A percentile compares a stretch with the other conserved stretches of the same genome.
These are phyloP conservation scores for Nicotiana obtusifolia DNA, from an alignment of 257 asterid species.

Conservation along the genomic window DNA sequence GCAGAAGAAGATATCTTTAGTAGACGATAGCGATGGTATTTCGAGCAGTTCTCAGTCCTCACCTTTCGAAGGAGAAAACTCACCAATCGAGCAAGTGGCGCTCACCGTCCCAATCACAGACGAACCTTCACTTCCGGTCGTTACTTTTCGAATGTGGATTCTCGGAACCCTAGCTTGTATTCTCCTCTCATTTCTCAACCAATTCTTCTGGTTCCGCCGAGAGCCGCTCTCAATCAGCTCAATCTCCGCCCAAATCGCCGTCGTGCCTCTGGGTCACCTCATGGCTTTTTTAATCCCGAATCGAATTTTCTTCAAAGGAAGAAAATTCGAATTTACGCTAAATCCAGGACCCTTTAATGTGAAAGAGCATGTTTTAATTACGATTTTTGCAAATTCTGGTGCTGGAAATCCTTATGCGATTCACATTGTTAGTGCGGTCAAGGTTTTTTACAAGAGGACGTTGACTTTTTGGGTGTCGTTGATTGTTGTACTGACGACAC, in stretches of 20 bases:
- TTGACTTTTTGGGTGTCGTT: slow-evolving; percentile 9
- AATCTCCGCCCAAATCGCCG: slow-evolving; percentile 13
- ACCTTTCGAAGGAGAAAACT: background rate
- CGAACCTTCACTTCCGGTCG: slow-evolving; percentile 9
- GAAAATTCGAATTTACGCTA: background rate
- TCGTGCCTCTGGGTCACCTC: background rate
- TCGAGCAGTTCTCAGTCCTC: background rate
- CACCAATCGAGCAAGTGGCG: slow-evolving; percentile 19
- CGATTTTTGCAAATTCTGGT: slow-evolving; percentile 13
- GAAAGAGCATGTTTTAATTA: slow-evolving; percentile 11
- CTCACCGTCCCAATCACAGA: slow-evolving; percentile 20
- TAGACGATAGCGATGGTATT: background rate
- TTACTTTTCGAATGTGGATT: slow-evolving; percentile 21
- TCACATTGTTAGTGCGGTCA: slow-evolving; percentile 10
- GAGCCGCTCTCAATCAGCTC: slow-evolving; percentile 17
- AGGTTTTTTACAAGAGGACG: background rate
- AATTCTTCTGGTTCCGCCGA: slow-evolving; percentile 23
- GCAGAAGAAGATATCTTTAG: background rate
- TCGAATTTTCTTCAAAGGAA: slow-evolving; percentile 3
- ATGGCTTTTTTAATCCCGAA: slow-evolving; percentile 7
- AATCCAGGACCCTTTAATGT: slow-evolving; percentile 11
- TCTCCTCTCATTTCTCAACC: slow-evolving; percentile 23
- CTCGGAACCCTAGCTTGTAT: slow-evolving; percentile 21
- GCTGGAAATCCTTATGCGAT: slow-evolving; percentile 13
- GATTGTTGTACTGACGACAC: slow-evolving; percentile 11